phyloP scores from a whole-genome alignment of 2,329 filamentous ascomycete species.

The Lachnellula hyalina region DNA sequence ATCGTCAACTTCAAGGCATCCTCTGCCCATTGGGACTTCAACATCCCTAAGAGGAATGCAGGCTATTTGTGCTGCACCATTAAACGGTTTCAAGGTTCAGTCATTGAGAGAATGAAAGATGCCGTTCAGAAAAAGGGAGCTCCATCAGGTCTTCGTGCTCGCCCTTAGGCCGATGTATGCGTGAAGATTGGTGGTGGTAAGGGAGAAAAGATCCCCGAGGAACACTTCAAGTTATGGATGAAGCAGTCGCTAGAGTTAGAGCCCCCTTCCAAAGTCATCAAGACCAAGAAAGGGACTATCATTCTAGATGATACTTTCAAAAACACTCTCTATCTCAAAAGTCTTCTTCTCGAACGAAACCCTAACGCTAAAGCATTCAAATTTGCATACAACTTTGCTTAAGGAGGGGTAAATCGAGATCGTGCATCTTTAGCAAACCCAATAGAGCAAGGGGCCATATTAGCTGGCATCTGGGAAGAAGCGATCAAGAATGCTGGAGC shows the following conservation, averaged over 20 bases:
- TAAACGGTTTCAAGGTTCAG: not conserved
- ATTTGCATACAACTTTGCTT: not conserved
- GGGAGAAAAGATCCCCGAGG: too few species aligned
- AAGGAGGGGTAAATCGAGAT: not conserved
- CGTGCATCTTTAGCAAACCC: not conserved
- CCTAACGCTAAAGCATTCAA: not conserved
- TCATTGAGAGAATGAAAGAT: not conserved
- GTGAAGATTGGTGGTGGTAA: too few species aligned
- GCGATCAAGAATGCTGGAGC: not conserved
- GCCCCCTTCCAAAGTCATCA: too few species aligned
- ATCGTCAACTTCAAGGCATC: conserved; percentile 16
- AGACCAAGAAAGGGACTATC: too few species aligned
- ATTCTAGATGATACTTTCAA: not conserved
- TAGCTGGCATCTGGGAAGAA: not conserved
- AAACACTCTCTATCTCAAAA: not conserved
- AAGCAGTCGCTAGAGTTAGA: too few species aligned
- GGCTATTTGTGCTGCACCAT: conserved; percentile 12
- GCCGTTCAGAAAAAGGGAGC: too few species aligned
- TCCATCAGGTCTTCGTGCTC: too few species aligned
- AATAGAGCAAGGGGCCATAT: not conserved
- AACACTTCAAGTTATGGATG: too few species aligned
- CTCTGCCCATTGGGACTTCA: conserved; percentile 22
- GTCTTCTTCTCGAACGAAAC: not conserved
- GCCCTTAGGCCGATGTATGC: too few species aligned
- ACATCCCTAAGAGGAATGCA: not conserved